Conservation (phyloP, 1,139 yeast genomes). For the Lodderomyces parapsilosis region DNA sequence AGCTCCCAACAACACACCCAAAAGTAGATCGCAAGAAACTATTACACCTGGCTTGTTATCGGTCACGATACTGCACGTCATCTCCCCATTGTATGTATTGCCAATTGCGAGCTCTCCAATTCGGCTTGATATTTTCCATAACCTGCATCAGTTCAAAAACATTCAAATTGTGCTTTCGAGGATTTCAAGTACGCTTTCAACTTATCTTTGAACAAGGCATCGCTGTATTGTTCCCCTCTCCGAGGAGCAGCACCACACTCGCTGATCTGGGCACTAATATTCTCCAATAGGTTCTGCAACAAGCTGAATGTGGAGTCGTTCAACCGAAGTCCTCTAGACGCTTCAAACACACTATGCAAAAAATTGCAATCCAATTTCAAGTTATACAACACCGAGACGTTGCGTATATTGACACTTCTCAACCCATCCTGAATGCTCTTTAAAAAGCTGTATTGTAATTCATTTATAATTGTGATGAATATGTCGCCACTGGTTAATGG, state of each 20-base stretch:
- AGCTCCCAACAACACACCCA: too few species aligned
- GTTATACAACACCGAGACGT: conserved; percentile 18
- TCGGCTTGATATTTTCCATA: too few species aligned
- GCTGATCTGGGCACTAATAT: conserved; percentile 28
- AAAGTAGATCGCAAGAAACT: too few species aligned
- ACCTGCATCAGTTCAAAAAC: conserved; percentile 5
- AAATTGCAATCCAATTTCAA: conserved; percentile 40
- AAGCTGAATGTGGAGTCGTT: conserved; percentile 38
- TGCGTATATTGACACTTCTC: conserved; percentile 19
- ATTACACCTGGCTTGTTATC: too few species aligned
- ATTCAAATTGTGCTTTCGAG: conserved; percentile 5
- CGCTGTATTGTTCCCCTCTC: conserved; percentile 27
- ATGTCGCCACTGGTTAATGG: conserved; percentile 43
- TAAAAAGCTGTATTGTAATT: conserved; percentile 38
- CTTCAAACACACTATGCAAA: conserved; percentile 42
- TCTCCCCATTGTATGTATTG: too few species aligned
- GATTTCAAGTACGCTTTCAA: conserved; percentile 21
- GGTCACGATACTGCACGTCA: too few species aligned
- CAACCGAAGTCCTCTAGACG: conserved; percentile 32
- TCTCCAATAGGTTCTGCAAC: conserved; percentile 32
- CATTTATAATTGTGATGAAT: conserved; percentile 37
- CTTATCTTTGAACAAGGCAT: conserved; percentile 27
- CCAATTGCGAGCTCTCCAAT: too few species aligned
- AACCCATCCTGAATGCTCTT: conserved; percentile 34
- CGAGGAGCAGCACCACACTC: conserved; percentile 13